A percentile compares a stretch with the other conserved stretches of the same genome.
phyloP scores from a whole-genome alignment of 192 early-diverging fungal species.

The Glomus cerebriforme region DNA sequence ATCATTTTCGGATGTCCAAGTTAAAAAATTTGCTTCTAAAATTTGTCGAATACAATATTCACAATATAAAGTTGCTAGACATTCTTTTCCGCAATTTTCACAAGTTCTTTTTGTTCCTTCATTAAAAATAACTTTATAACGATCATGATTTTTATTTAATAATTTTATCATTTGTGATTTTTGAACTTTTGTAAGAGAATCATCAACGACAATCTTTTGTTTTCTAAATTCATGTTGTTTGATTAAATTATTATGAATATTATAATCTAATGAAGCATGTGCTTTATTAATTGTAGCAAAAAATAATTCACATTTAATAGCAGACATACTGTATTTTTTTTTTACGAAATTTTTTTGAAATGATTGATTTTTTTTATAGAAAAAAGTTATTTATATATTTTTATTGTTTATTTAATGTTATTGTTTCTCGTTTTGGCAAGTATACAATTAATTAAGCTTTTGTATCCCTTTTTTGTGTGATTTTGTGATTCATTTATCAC shows the following conservation, averaged over 20 bases:
- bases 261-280: not conserved
- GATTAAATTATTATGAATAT: not conserved
- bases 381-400: no score
- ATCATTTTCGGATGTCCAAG: not conserved
- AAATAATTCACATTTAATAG: not conserved
- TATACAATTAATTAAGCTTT: no score
- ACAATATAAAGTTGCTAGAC: not conserved
- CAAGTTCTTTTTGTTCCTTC: not conserved
- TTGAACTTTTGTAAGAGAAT: not conserved
- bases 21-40: not conserved
- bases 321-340: no score
- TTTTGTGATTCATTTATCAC: no score
- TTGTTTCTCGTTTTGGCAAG: no score
- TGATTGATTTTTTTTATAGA: no score
- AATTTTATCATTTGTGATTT: not conserved
- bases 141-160: not conserved
- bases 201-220: not conserved
- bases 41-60: not conserved
- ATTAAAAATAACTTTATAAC: not conserved
- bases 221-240: not conserved
- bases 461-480: no score
- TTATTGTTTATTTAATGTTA: no score
- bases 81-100: not conserved
- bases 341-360: no score
- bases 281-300: not conserved